Base-by-base conservation (phyloP, 2,329 filamentous ascomycete genomes). In the Blastomyces silverae region DNA sequence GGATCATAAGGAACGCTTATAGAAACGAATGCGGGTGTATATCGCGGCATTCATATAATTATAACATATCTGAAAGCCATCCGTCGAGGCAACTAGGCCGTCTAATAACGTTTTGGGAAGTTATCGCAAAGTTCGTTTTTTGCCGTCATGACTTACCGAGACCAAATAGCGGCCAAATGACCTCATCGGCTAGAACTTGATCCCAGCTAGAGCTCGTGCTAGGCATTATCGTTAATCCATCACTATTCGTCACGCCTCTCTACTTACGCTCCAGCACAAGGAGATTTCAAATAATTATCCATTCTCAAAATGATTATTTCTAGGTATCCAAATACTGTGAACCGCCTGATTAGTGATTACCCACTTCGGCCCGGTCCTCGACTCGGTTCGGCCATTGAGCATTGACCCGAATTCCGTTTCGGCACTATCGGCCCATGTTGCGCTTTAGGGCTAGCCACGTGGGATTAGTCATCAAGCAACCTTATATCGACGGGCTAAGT, bases 401-500 rank as follows among this genome's bases (percentile, higher is more conserved):
- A 39, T 11, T 39, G 37, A 39, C 37, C 34, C 34, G 34, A 37
- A 31, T 31, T 31, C 28, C 28, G 28, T 31, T 2, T 31, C 28
- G 28, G 28, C 28, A 31, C 28, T 37, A 1, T 37, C 34, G 6
- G 34, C 7, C 34, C 3, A 37, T 37, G 34, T 37, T 37, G 34
- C 34, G 10, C 7, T 39, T 39, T 39, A 39, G 37, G 37, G 37
- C 37, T 37, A 37, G 25, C 50, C 50, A 53, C 25, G 50, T 53
- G 50, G 50, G 50, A 15, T 53, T 28, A 53, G 50, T 53, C 50
- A 53, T 28, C 50, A 7, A 20, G 15, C 53, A 56, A 56, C 53
- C 31, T 56, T 56, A 56, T 37, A 56, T 56, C 31, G 37, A 56
- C 53, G 53, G 8, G 28, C 7, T 17, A 17, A 15, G 15, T 20